These are phyloP conservation scores for Bryum argenteum DNA, from an alignment of 225 moss, liverwort and hornwort genomes.

Conservation along the genomic window DNA sequence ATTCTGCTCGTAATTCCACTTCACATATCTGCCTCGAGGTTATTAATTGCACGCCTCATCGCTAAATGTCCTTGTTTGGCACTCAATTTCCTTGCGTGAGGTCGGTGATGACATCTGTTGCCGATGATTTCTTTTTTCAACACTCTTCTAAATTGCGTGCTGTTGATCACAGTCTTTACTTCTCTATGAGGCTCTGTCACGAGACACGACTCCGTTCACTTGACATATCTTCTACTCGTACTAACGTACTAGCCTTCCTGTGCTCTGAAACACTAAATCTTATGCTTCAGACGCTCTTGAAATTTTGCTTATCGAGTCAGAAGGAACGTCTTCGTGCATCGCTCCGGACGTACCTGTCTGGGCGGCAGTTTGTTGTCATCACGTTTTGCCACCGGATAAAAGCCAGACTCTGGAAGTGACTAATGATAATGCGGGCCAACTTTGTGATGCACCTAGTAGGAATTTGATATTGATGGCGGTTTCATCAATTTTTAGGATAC, in stretches of 20 bases:
- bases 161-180: not conserved
- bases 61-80: not conserved
- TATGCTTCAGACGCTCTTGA: not conserved
- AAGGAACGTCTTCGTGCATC: not conserved
- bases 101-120: not conserved
- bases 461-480: not conserved
- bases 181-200: slow-evolving; percentile 14
- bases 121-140: slow-evolving; percentile 1
- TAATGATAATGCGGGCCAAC: not conserved
- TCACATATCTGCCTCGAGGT: not conserved
- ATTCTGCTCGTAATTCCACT: not conserved
- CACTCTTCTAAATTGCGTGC: not conserved
- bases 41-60: not conserved
- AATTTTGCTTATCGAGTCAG: slow-evolving; percentile 9
- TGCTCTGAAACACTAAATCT: not conserved
- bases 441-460: slow-evolving; percentile 14
- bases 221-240: not conserved
- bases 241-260: not conserved
- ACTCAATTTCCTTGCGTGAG: not conserved
- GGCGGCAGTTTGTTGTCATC: slow-evolving; percentile 11
- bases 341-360: not conserved
- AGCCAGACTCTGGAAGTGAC: not conserved
- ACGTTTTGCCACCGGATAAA: not conserved
- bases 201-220: not conserved
- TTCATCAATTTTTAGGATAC: not conserved